phyloP scores from a whole-genome alignment of 768 basidiomycete species.

The Lentinula lateritia region DNA sequence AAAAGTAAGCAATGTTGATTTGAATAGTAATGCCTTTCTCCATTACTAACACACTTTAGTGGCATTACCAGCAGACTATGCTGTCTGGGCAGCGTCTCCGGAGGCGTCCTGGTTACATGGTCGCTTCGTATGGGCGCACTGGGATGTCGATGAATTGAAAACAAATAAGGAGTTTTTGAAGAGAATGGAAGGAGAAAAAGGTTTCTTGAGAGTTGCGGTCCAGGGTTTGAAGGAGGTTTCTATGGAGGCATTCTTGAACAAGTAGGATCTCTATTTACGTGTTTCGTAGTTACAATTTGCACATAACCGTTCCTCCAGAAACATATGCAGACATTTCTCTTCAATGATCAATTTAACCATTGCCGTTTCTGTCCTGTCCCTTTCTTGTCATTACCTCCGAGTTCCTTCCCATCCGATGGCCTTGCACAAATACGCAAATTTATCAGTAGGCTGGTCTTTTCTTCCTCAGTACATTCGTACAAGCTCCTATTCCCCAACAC shows the following conservation, averaged over 20 bases:
- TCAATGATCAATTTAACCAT: too few relatives aligned
- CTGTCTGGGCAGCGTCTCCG: slow-evolving; percentile 1
- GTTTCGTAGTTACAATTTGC: too few relatives aligned
- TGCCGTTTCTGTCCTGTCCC: too few relatives aligned
- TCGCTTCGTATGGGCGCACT: not conserved
- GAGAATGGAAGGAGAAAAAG: not conserved
- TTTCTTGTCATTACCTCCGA: too few relatives aligned
- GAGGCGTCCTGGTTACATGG: slow-evolving; percentile 3
- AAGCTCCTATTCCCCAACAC: too few relatives aligned
- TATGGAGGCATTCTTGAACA: not conserved
- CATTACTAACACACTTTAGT: not conserved
- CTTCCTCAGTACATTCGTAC: too few relatives aligned
- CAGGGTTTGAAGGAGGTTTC: not conserved
- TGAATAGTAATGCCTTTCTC: not conserved
- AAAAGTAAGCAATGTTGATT: not conserved
- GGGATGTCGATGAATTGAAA: not conserved
- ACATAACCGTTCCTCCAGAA: too few relatives aligned
- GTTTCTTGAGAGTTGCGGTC: not conserved
- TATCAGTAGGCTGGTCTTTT: too few relatives aligned
- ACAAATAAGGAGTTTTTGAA: not conserved
- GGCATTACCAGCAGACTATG: not conserved
- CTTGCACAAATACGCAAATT: too few relatives aligned
- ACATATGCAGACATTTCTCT: too few relatives aligned
- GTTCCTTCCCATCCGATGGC: too few relatives aligned
- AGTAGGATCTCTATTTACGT: not conserved